Evolutionary conservation across 2,329 filamentous ascomycete genomes (phyloP).

Genomic region (Ascomycota sp.): DNA sequence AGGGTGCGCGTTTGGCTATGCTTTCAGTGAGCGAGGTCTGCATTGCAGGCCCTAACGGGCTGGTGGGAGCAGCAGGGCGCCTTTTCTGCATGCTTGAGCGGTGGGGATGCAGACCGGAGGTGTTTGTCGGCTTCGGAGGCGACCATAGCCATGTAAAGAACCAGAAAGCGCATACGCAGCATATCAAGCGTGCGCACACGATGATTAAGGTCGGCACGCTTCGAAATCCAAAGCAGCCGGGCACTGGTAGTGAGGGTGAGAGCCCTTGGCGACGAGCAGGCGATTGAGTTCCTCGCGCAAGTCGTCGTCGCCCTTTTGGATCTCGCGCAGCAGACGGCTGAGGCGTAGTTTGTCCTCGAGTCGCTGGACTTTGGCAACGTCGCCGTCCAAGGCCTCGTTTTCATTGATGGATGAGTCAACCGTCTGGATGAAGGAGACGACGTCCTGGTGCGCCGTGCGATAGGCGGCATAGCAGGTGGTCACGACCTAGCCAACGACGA

Average conservation of each 20-base stretch:
- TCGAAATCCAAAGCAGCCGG: slow-evolving; percentile 36
- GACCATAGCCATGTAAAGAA: slow-evolving; percentile 42
- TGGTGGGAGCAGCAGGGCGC: slow-evolving; percentile 9
- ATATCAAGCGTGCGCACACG: slow-evolving; percentile 37
- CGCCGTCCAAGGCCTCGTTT: slow-evolving; percentile 42
- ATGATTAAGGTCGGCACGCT: slow-evolving; percentile 32
- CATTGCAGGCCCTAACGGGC: slow-evolving; percentile 13
- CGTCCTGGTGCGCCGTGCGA: slow-evolving; percentile 34
- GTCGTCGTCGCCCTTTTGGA: slow-evolving; percentile 38
- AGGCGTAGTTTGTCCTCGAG: slow-evolving; percentile 43
- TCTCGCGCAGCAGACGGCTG: slow-evolving; percentile 35
- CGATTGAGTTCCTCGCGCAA: slow-evolving; percentile 37
- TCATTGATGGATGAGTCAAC: slow-evolving; percentile 42
- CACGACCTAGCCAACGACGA: slow-evolving; percentile 30
- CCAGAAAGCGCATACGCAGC: slow-evolving; percentile 42
- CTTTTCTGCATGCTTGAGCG: slow-evolving; percentile 15
- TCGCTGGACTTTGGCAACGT: slow-evolving; percentile 34
- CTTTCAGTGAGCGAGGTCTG: slow-evolving; percentile 22
- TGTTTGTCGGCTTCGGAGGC: slow-evolving; percentile 16
- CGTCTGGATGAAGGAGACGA: slow-evolving; percentile 35
- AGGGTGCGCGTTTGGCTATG: slow-evolving; percentile 23
- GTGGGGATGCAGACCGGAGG: slow-evolving; percentile 10
- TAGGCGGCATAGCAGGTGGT: slow-evolving; percentile 35
- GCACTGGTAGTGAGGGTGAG: slow-evolving; percentile 23
- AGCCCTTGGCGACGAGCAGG: slow-evolving; percentile 25